Evolutionary conservation across 192 early-diverging fungal species (phyloP).

Genomic region (Pecoramyces ruminantium): DNA sequence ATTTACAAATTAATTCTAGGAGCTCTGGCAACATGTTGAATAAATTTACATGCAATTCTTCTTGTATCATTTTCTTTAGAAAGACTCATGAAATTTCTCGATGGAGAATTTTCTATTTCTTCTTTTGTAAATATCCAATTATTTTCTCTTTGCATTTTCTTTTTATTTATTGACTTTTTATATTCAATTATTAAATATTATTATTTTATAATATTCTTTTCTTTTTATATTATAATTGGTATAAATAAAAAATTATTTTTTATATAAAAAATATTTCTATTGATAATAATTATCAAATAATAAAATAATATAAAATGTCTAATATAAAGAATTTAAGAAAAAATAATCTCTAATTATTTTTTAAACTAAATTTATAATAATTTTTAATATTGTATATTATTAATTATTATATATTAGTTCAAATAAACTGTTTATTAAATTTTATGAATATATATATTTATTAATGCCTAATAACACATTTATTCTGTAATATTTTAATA

Average conservation of each 20-base stretch:
- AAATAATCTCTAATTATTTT: background rate
- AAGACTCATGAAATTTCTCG: background rate
- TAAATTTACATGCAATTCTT: background rate
- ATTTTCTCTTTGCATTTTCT: background rate
- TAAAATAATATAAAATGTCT: background rate
- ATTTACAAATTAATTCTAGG: background rate
- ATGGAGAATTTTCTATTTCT: background rate
- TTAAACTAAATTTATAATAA: background rate
- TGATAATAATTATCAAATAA: background rate
- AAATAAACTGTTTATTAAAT: no score
- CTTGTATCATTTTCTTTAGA: background rate
- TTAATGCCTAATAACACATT: background rate
- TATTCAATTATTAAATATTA: background rate
- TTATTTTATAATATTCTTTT: background rate
- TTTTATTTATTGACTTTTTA: background rate
- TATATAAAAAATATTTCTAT: background rate
- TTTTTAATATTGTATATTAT: background rate
- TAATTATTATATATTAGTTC: background rate
- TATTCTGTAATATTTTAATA: no score
- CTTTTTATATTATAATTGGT: background rate
- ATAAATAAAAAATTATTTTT: background rate
- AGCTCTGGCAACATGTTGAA: background rate
- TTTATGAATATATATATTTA: no score
- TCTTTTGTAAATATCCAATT: background rate
- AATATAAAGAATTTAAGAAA: background rate